Percentiles rank a stretch among this genome's conserved stretches.
These are phyloP conservation scores for Deinandra increscens DNA, from an alignment of 129 eudicot species.

Conservation along the genomic window DNA sequence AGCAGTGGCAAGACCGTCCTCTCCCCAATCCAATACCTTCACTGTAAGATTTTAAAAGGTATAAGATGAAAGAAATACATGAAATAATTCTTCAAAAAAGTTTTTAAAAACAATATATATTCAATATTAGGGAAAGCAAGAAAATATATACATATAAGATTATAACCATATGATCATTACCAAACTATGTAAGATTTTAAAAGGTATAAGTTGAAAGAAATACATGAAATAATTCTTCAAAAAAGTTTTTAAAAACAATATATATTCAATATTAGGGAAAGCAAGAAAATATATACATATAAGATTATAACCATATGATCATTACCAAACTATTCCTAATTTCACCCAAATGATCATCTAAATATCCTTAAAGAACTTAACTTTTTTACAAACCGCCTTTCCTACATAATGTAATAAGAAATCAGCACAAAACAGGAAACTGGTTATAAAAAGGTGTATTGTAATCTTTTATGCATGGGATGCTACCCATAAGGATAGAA, in stretches of 20 bases:
- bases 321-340: background rate
- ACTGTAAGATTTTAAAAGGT: constrained; percentile 38
- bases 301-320: too few species aligned
- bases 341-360: background rate
- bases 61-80: background rate
- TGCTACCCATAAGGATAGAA: background rate
- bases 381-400: background rate
- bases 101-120: background rate
- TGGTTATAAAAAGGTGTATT: background rate
- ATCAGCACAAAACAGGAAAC: background rate
- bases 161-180: too few species aligned
- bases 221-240: background rate
- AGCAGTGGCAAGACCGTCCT: constrained; percentile 82
- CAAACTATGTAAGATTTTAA: constrained; percentile 31
- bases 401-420: background rate
- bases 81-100: background rate
- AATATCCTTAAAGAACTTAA: background rate
- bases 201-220: constrained; percentile 4
- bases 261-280: background rate
- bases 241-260: background rate
- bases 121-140: background rate
- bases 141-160: background rate
- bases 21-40: constrained; percentile 96
- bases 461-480: background rate
- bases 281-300: background rate